Evolutionary conservation across 1,139 yeast species (phyloP).

Genomic region (Magnusiomyces suaveolens): DNA sequence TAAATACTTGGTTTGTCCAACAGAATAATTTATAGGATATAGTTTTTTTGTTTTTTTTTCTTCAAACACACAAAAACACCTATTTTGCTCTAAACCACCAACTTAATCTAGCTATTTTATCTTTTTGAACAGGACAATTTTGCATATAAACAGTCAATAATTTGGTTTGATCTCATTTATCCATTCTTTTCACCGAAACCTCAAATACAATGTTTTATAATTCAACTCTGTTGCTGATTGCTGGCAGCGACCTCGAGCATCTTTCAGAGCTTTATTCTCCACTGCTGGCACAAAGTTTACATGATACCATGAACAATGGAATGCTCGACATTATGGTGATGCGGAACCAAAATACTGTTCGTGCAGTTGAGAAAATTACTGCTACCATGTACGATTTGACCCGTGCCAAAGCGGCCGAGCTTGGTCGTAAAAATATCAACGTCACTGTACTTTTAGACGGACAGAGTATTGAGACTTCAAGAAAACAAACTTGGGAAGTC

Average conservation of each 20-base stretch:
- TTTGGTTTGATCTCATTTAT: no score
- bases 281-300: conserved; percentile 25
- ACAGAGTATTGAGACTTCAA: conserved; percentile 22
- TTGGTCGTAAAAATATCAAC: conserved; percentile 22
- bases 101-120: no score
- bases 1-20: no score
- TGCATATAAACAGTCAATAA: no score
- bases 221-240: conserved; percentile 23
- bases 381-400: conserved; percentile 27
- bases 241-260: conserved; percentile 18
- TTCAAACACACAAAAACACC: no score
- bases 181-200: no score
- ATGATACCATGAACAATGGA: conserved; percentile 27
- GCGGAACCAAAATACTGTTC: conserved; percentile 24
- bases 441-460: conserved; percentile 34
- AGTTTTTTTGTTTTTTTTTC: no score
- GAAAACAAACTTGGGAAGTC: conserved; percentile 30
- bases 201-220: conserved; percentile 25
- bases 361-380: conserved; percentile 26
- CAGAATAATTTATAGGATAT: no score
- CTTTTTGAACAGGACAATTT: no score
- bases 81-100: no score
- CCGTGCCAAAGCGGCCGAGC: conserved; percentile 18
- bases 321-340: conserved; percentile 30
- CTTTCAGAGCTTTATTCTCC: conserved; percentile 19